Base-by-base conservation (phyloP, 345 rosid species). In the Ceriops tagal region DNA sequence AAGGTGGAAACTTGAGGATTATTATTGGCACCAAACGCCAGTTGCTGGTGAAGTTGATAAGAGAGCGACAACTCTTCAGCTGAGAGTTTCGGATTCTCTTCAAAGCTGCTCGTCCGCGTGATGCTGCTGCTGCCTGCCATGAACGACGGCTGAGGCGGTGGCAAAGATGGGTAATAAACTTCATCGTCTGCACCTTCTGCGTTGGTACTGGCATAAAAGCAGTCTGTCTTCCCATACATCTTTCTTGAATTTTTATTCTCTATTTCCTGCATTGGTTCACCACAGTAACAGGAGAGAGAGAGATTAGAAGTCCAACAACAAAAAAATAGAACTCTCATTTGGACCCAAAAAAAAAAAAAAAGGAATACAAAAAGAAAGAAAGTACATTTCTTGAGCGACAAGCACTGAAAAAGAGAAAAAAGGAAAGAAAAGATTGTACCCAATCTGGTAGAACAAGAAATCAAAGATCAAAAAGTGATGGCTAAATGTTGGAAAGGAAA, bases 201-300 rank as follows among this genome's bases (percentile, higher is more conserved):
- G 61, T 68, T 47, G 63, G 83, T 63, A 64, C 31, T 76, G 61
- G 82, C 73, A 53, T 82, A 85, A 77, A 79, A 86, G 62, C 77
- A 82, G 62, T 64, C 84, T 31, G 69, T 78, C 62, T 81, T 82
- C 39, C 73, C 83, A 62, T 75, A 78, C 92, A 82, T 82, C 13
- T 67, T 77, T 73, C 11, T 18, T 37, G 58, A 11, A 20, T 20
- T 56, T 37, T 53, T 46, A 43, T 0, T 43, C 27, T 47, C 30
- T 68, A 21, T 22, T 18, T 11, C 15, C 49, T 34, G 20, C 65
- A 18, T 16, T 24, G 21, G 16, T 32, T 32, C 1, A 0, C 6
- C 24, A 0, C 32, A 31, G 32, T 31, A 3, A 53, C 26, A 18
- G 2, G 53, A 24, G 46, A 37, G 46, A 37, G 46, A 37, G 9